These are phyloP conservation scores for Didymellaceae sp. DNA, from an alignment of 2,329 filamentous ascomycete species.

Conservation along the genomic window DNA sequence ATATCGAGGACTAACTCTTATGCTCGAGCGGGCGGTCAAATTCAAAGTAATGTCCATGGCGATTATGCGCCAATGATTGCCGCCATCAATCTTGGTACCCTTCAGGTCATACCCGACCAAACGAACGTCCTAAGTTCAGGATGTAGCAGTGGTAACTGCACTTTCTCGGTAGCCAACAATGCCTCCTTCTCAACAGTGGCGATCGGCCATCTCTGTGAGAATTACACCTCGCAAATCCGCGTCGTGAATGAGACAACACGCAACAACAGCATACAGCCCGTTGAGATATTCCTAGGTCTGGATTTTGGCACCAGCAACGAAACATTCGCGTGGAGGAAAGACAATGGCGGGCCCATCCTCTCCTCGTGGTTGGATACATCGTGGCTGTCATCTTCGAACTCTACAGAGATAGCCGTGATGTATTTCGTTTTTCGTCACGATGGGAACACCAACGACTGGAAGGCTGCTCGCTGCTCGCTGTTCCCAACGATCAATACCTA, in stretches of 20 bases:
- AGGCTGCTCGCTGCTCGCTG: not conserved
- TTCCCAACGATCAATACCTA: not conserved
- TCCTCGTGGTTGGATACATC: not conserved
- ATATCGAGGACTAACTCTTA: not conserved
- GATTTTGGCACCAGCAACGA: not conserved
- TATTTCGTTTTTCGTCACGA: not conserved
- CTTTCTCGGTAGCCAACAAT: slow-evolving; percentile 4
- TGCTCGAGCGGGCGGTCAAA: not conserved
- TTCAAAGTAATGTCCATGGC: not conserved
- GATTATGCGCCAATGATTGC: not conserved
- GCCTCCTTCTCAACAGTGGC: slow-evolving; percentile 17
- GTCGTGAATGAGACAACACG: not conserved
- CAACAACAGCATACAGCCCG: not conserved
- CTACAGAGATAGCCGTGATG: no score
- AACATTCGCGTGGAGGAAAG: not conserved
- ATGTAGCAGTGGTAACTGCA: slow-evolving; percentile 21
- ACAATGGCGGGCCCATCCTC: not conserved
- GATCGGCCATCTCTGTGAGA: slow-evolving; percentile 6
- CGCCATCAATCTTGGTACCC: slow-evolving; percentile 15
- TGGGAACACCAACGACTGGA: not conserved
- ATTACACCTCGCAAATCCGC: slow-evolving; percentile 4
- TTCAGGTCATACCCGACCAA: slow-evolving; percentile 9
- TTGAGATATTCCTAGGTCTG: not conserved
- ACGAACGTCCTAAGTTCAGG: slow-evolving; percentile 15
- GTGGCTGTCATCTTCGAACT: no score